These are phyloP conservation scores for Rhytidiadelphus loreus DNA, from an alignment of 225 moss, liverwort and hornwort genomes.

Conservation along the genomic window DNA sequence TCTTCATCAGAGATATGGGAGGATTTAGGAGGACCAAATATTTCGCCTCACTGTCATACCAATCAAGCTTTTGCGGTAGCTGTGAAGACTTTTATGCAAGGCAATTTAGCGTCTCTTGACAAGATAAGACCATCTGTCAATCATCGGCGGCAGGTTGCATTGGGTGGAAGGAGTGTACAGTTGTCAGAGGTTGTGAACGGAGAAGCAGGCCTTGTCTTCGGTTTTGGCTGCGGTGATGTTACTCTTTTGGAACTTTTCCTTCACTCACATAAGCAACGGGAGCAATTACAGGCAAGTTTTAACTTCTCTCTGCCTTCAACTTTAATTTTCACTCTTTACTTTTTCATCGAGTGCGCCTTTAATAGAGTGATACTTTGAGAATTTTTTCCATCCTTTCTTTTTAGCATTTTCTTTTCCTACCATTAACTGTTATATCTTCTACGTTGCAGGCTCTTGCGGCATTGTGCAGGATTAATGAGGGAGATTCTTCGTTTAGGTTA, in stretches of 20 bases:
- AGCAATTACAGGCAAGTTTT: conserved; percentile 56
- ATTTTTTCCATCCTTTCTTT: neutral
- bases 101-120: conserved; percentile 77
- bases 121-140: conserved; percentile 59
- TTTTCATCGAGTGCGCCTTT: neutral
- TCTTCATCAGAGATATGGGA: conserved; percentile 21
- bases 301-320: neutral
- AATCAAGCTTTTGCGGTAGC: conserved; percentile 97
- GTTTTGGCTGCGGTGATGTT: conserved; percentile 55
- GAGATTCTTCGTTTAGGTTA: neutral
- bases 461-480: conserved; percentile 31
- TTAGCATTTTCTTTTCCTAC: neutral
- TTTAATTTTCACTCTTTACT: neutral
- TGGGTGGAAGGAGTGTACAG: neutral
- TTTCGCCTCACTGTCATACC: conserved; percentile 83
- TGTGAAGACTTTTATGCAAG: conserved; percentile 73
- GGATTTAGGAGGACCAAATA: conserved; percentile 8
- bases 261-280: conserved; percentile 81
- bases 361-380: neutral
- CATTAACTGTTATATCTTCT: neutral
- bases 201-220: conserved; percentile 62
- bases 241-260: conserved; percentile 85
- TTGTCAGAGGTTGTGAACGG: conserved; percentile 15
- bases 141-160: conserved; percentile 44
- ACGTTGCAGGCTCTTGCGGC: conserved; percentile 44